phyloP scores from a whole-genome alignment of 345 rosid species.

The Bruguiera parviflora region DNA sequence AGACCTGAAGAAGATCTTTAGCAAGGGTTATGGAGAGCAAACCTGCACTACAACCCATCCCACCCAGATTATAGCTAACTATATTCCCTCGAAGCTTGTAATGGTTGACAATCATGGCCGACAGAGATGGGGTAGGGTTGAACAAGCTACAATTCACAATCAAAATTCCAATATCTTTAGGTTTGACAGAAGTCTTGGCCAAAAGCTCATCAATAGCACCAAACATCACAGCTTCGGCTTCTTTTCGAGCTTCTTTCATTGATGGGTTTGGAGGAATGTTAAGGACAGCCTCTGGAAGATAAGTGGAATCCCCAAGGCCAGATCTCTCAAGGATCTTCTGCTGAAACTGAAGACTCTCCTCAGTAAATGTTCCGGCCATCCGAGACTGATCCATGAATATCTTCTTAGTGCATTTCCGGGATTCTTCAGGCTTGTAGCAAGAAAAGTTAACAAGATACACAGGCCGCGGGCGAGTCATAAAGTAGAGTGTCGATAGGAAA shows the following conservation, averaged over 20 bases:
- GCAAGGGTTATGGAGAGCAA: constrained; percentile 21
- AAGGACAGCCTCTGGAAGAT: constrained; percentile 33
- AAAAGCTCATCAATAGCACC: constrained; percentile 23
- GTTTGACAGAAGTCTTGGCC: constrained; percentile 18
- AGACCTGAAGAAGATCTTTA: constrained; percentile 24
- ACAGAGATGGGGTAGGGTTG: constrained; percentile 23
- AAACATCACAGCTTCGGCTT: constrained; percentile 25
- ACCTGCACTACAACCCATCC: constrained; percentile 26
- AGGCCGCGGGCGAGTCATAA: constrained; percentile 32
- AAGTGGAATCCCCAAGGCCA: constrained; percentile 34
- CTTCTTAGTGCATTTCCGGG: constrained; percentile 35
- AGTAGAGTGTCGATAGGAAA: constrained; percentile 23
- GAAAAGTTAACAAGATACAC: constrained; percentile 36
- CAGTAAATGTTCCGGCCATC: constrained; percentile 24
- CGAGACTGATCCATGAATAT: constrained; percentile 34
- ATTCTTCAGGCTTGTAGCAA: constrained; percentile 35
- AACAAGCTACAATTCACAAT: constrained; percentile 23
- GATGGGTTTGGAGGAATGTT: constrained; percentile 29
- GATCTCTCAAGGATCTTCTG: constrained; percentile 32
- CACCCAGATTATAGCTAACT: constrained; percentile 20
- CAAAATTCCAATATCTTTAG: constrained; percentile 25
- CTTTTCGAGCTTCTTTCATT: constrained; percentile 36
- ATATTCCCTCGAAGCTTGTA: constrained; percentile 26
- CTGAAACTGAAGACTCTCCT: constrained; percentile 30
- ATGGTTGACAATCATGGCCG: constrained; percentile 23